These are phyloP conservation scores for Penicillium alfredii DNA, from an alignment of 495 filamentous ascomycete genomes.

Conservation along the genomic window DNA sequence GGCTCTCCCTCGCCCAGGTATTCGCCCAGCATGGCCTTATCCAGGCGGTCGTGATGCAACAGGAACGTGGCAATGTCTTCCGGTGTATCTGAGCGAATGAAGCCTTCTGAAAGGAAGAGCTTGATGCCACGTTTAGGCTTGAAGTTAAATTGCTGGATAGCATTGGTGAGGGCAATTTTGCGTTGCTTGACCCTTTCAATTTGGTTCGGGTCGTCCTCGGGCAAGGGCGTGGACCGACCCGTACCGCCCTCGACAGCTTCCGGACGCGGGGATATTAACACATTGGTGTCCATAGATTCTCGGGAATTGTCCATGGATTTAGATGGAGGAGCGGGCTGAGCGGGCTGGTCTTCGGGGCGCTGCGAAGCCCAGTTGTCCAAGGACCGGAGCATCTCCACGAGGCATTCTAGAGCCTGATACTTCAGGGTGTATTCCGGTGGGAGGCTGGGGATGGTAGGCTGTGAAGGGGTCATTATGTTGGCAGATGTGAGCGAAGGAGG, in stretches of 20 bases:
- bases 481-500: slow-evolving; percentile 80
- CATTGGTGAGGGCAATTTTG: slow-evolving; percentile 87
- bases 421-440: slow-evolving; percentile 86
- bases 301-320: slow-evolving; percentile 69
- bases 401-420: slow-evolving; percentile 74
- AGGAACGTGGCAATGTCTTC: slow-evolving; percentile 85
- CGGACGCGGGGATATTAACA: slow-evolving; percentile 45
- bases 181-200: slow-evolving; percentile 88
- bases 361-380: slow-evolving; percentile 90
- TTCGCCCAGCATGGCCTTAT: slow-evolving; percentile 90
- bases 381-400: slow-evolving; percentile 83
- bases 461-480: slow-evolving; percentile 48
- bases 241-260: slow-evolving; percentile 54
- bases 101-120: slow-evolving; percentile 70
- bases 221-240: slow-evolving; percentile 63
- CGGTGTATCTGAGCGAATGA: slow-evolving; percentile 69
- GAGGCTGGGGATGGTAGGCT: slow-evolving; percentile 50
- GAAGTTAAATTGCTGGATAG: slow-evolving; percentile 91
- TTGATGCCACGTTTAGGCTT: slow-evolving; percentile 96
- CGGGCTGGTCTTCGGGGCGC: slow-evolving; percentile 56
- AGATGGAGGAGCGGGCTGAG: slow-evolving; percentile 44
- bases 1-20: slow-evolving; percentile 90
- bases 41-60: slow-evolving; percentile 63
- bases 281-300: slow-evolving; percentile 69
- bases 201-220: slow-evolving; percentile 85